Conservation (phyloP, 305 asterid species). For the Salvia sclarea region DNA sequence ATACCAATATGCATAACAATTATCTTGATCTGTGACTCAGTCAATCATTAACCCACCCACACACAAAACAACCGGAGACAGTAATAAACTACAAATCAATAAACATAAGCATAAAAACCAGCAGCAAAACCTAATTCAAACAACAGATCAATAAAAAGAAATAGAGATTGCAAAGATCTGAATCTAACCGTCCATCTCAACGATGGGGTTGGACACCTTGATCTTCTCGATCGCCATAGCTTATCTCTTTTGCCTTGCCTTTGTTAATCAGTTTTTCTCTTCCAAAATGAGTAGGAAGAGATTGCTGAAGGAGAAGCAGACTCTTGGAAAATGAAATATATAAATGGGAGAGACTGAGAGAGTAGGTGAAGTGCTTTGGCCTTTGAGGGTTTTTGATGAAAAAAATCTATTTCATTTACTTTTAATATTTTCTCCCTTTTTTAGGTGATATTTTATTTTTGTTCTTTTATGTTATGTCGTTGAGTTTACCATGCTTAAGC, state of each 20-base stretch:
- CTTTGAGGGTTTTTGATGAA: conserved; percentile 25
- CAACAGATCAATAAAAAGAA: conserved; percentile 19
- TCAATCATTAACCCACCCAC: neutral
- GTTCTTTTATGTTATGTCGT: neutral
- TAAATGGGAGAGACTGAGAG: conserved; percentile 1
- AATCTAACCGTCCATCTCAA: conserved; percentile 96
- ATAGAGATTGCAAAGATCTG: conserved; percentile 31
- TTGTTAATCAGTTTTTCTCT: neutral
- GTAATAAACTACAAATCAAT: neutral
- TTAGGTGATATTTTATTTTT: neutral
- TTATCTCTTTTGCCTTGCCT: neutral
- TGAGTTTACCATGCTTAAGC: neutral
- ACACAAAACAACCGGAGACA: conserved; percentile 5
- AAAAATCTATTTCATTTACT: neutral
- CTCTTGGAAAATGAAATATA: neutral
- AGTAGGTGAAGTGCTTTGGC: conserved; percentile 35
- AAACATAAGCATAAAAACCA: conserved; percentile 23
- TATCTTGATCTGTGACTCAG: conserved; percentile 30
- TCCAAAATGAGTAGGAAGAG: conserved; percentile 8
- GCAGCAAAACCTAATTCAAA: conserved; percentile 3
- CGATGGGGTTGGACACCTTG: conserved; percentile 92
- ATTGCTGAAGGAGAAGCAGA: neutral
- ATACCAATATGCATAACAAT: neutral
- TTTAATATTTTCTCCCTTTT: neutral
- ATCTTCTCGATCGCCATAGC: conserved; percentile 81